Percentiles rank a stretch among this genome's conserved stretches.
Conservation (phyloP, 2,329 filamentous ascomycete species). For the Fusarium concolor region DNA sequence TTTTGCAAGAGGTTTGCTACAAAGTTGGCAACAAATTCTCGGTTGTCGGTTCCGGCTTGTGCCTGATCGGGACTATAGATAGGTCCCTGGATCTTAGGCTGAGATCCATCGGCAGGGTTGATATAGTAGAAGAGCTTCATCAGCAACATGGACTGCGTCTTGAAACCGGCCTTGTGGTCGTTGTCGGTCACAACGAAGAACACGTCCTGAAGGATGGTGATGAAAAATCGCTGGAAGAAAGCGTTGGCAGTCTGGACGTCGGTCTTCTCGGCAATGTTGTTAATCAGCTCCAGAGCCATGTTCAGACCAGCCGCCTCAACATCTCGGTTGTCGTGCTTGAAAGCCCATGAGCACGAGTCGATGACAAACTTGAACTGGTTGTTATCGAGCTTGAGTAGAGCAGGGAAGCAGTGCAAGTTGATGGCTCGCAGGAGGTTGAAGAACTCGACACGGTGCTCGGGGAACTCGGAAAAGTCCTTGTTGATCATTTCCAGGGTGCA, state of each 20-base stretch:
- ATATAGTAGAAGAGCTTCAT: slow-evolving; percentile 97
- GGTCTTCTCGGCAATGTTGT: slow-evolving; percentile 95
- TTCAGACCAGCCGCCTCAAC: slow-evolving; percentile 96
- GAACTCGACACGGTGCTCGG: slow-evolving; percentile 98
- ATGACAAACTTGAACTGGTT: slow-evolving; percentile 99
- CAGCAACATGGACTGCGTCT: slow-evolving; percentile 93
- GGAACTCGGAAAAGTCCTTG: slow-evolving; percentile 99
- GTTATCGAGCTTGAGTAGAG: slow-evolving; percentile 92
- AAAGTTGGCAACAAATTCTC: slow-evolving; percentile 89
- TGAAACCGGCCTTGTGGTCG: slow-evolving; percentile 99
- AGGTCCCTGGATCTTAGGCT: slow-evolving; percentile 90
- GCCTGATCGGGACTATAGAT: slow-evolving; percentile 90
- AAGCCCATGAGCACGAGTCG: slow-evolving; percentile 99
- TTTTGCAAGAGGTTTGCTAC: slow-evolving; percentile 86
- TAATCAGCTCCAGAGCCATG: slow-evolving; percentile 98
- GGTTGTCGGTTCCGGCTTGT: slow-evolving; percentile 84
- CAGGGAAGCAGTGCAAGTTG: slow-evolving; percentile 96
- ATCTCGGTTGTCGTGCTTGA: slow-evolving; percentile 98
- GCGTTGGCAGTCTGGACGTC: slow-evolving; percentile 87
- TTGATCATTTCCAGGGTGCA: slow-evolving; percentile 99
- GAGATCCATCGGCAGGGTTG: slow-evolving; percentile 73
- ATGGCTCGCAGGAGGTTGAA: slow-evolving; percentile 97
- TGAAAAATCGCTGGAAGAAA: slow-evolving; percentile 98
- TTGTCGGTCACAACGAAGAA: slow-evolving; percentile 98
- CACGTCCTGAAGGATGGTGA: slow-evolving; percentile 94